Conservation (phyloP, 2,329 filamentous ascomycete genomes). For the Gnomoniopsis sp. region DNA sequence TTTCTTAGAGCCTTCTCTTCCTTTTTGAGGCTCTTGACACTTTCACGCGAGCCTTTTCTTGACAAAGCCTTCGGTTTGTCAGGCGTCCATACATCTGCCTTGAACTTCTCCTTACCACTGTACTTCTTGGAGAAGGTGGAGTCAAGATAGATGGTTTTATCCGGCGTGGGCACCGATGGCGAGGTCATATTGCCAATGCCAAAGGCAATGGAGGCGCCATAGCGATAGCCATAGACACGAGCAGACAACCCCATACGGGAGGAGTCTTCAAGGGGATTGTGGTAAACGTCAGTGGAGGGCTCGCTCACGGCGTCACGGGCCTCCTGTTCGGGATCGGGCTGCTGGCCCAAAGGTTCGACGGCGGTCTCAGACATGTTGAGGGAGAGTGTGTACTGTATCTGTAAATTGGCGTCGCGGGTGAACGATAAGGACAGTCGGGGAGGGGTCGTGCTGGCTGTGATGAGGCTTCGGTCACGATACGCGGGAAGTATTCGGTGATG, state of each 20-base stretch:
- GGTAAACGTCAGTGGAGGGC: conserved; percentile 28
- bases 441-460: neutral
- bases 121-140: conserved; percentile 35
- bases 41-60: conserved; percentile 10
- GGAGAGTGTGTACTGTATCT: neutral
- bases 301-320: neutral
- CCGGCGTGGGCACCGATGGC: conserved; percentile 36
- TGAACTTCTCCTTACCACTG: conserved; percentile 36
- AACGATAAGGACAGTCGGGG: neutral
- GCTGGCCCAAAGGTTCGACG: conserved; percentile 13
- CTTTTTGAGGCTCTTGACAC: conserved; percentile 9
- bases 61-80: conserved; percentile 7
- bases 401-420: neutral
- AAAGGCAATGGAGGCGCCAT: conserved; percentile 41
- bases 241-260: conserved; percentile 42
- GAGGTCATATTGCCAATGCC: conserved; percentile 39
- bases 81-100: conserved; percentile 45
- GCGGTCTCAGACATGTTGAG: conserved; percentile 13
- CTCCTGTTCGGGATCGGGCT: conserved; percentile 14
- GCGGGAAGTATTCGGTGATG: too few relatives aligned
- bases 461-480: too few relatives aligned
- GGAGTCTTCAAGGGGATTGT: conserved; percentile 40
- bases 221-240: conserved; percentile 40
- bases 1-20: conserved; percentile 4
- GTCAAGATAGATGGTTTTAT: conserved; percentile 38